These are phyloP conservation scores for Nicotiana knightiana DNA, from an alignment of 257 asterid genomes.

Conservation along the genomic window DNA sequence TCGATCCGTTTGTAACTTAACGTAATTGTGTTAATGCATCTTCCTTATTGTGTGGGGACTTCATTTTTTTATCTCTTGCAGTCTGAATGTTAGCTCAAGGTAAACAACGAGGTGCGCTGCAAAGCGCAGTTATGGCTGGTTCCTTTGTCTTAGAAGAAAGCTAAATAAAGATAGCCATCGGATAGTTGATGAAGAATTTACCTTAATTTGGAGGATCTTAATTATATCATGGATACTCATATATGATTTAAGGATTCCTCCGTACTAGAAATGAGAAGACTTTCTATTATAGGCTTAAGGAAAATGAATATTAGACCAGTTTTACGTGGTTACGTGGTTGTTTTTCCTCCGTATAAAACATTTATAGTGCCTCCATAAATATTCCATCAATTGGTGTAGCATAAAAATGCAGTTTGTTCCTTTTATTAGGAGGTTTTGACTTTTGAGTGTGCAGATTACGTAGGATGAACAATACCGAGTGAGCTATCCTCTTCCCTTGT, in stretches of 20 bases:
- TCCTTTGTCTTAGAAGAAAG: background rate
- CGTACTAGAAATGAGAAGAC: background rate
- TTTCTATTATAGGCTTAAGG: background rate
- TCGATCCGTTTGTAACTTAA: background rate
- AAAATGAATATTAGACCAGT: background rate
- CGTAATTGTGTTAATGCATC: background rate
- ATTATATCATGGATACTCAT: background rate
- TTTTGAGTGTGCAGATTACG: background rate
- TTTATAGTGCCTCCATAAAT: background rate
- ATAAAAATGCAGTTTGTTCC: background rate
- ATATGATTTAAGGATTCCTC: background rate
- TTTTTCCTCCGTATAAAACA: background rate
- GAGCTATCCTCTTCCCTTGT: background rate
- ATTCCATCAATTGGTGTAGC: background rate
- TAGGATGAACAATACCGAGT: background rate
- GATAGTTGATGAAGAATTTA: conserved; percentile 1
- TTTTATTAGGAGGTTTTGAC: background rate
- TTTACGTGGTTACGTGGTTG: background rate
- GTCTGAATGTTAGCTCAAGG: background rate
- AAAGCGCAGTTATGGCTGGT: background rate
- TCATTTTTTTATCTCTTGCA: background rate
- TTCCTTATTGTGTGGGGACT: background rate
- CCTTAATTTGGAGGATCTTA: background rate
- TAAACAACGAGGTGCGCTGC: background rate
- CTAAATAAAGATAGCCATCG: background rate